Evolutionary conservation across 1,284 basidiomycete species (phyloP).

Genomic region (Sporisorium iseilematis-ciliati): DNA sequence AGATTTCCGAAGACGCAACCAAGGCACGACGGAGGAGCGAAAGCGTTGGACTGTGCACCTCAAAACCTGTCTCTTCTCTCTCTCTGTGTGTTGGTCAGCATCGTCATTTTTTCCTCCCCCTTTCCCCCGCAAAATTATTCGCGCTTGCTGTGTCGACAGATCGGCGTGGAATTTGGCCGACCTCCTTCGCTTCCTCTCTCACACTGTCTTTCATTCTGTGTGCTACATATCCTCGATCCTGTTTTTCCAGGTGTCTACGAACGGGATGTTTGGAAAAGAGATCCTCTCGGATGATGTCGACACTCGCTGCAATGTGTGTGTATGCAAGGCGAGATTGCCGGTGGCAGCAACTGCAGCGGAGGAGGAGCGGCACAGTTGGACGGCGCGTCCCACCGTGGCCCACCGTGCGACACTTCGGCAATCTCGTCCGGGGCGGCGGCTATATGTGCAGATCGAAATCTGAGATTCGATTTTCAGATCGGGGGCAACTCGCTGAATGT

Average conservation of each 20-base stretch:
- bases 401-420: slow-evolving; percentile 4
- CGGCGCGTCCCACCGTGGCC: neutral
- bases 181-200: neutral
- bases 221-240: too few relatives aligned
- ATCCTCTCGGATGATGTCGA: too few relatives aligned
- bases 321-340: too few relatives aligned
- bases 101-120: neutral
- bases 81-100: slow-evolving; percentile 12
- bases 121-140: neutral
- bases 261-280: too few relatives aligned
- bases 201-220: neutral
- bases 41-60: slow-evolving; percentile 8
- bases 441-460: neutral
- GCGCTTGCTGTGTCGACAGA: neutral
- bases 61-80: too few relatives aligned
- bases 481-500: slow-evolving; percentile 1
- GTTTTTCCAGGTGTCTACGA: too few relatives aligned
- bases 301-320: too few relatives aligned
- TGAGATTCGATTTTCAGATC: neutral
- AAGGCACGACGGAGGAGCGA: too few relatives aligned
- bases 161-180: slow-evolving; percentile 11
- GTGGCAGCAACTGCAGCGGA: too few relatives aligned
- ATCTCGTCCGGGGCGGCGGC: slow-evolving; percentile 2
- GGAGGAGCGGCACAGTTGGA: slow-evolving; percentile 7
- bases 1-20: neutral